Conservation (phyloP, 495 filamentous ascomycete species). For the Rhypophila decipiens region DNA sequence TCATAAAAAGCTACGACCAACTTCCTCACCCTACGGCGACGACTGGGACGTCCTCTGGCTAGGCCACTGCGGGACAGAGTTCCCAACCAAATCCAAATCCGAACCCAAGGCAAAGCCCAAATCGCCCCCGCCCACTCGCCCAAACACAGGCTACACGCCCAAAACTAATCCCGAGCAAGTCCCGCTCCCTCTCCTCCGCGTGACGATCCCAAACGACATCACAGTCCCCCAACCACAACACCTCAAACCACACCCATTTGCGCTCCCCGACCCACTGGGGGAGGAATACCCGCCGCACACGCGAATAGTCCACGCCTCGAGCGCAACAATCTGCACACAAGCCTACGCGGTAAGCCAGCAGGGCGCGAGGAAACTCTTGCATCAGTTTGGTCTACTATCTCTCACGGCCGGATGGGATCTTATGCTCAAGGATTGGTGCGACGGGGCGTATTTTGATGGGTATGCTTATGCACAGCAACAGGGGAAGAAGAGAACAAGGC, state of each 20-base stretch:
- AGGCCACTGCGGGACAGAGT: constrained; percentile 41
- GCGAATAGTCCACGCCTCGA: constrained; percentile 34
- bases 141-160: no score
- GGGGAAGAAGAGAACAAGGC: not conserved
- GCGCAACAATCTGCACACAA: constrained; percentile 37
- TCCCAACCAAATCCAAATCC: constrained; percentile 17
- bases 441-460: constrained; percentile 15
- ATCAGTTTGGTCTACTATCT: constrained; percentile 28
- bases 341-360: constrained; percentile 40
- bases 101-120: not conserved
- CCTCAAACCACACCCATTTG: constrained; percentile 40
- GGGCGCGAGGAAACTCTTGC: constrained; percentile 39
- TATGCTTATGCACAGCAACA: no score
- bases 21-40: constrained; percentile 30
- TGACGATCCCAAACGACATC: constrained; percentile 28
- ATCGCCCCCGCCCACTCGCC: not conserved
- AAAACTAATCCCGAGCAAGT: no score
- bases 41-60: constrained; percentile 48
- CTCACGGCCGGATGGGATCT: constrained; percentile 38
- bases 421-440: constrained; percentile 42
- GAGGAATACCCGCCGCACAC: constrained; percentile 37
- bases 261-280: constrained; percentile 29
- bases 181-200: constrained; percentile 19
- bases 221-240: constrained; percentile 35
- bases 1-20: not conserved